A percentile compares a stretch with the other conserved stretches of the same genome.
Evolutionary conservation across 1,284 basidiomycete species (phyloP).

Genomic region (Apiotrichum veenhuisii): DNA sequence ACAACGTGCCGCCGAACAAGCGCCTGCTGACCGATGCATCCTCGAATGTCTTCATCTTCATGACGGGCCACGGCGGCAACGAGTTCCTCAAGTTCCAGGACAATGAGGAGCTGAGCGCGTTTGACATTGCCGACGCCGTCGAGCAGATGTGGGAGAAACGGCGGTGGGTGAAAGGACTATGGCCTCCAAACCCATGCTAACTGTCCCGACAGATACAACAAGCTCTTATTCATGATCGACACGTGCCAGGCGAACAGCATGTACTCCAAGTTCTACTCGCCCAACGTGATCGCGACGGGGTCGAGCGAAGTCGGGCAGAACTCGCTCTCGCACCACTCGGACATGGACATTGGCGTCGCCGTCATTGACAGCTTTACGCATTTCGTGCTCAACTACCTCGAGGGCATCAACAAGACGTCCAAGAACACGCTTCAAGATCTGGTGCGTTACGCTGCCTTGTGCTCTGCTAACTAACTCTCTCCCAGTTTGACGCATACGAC

Average conservation of each 20-base stretch:
- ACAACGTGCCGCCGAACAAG: slow-evolving; percentile 76
- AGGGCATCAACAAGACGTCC: slow-evolving; percentile 85
- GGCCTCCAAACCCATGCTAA: not conserved
- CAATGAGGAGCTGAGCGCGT: slow-evolving; percentile 94
- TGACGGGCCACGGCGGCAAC: slow-evolving; percentile 97
- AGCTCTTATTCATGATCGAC: slow-evolving; percentile 97
- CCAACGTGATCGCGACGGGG: slow-evolving; percentile 91
- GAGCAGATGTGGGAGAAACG: slow-evolving; percentile 98
- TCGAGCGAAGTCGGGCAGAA: slow-evolving; percentile 84
- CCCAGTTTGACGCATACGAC: slow-evolving; percentile 76
- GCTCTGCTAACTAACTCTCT: not conserved
- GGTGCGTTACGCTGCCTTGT: slow-evolving; percentile 53
- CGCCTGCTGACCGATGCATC: slow-evolving; percentile 82
- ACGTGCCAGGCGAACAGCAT: slow-evolving; percentile 97
- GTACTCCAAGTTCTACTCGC: slow-evolving; percentile 91
- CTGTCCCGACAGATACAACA: slow-evolving; percentile 73
- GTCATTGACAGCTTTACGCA: slow-evolving; percentile 96
- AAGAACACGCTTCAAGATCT: slow-evolving; percentile 77
- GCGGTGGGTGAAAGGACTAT: slow-evolving; percentile 55
- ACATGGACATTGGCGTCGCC: slow-evolving; percentile 87
- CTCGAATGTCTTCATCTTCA: slow-evolving; percentile 95
- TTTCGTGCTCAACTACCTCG: slow-evolving; percentile 84
- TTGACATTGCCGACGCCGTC: slow-evolving; percentile 92
- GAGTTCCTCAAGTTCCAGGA: slow-evolving; percentile 99
- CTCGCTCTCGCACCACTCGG: slow-evolving; percentile 94